Conservation (phyloP, 78 protist genomes). For the Dictyostelium firmibasis region DNA sequence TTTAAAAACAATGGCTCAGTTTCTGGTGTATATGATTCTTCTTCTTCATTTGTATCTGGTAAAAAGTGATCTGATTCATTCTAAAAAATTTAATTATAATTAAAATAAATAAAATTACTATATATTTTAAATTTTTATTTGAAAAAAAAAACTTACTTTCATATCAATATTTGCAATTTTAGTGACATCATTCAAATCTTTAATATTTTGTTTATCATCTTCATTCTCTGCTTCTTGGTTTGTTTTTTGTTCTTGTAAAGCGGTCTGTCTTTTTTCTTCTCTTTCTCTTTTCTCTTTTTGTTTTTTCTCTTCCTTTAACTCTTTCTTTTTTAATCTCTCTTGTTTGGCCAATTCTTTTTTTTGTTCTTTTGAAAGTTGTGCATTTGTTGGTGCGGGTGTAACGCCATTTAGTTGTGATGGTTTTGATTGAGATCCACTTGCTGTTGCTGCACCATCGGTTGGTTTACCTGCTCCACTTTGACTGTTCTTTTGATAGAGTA, state of each 20-base stretch:
- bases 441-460: not conserved
- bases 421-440: not conserved
- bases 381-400: not conserved
- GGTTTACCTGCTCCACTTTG: not conserved
- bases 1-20: constrained; percentile 67
- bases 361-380: not conserved
- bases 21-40: constrained; percentile 43
- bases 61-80: constrained; percentile 63
- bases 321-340: not conserved
- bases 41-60: constrained; percentile 49
- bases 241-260: not conserved
- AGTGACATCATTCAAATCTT: constrained; percentile 66
- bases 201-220: constrained; percentile 48
- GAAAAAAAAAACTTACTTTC: not conserved
- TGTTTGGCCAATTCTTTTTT: constrained; percentile 23
- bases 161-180: constrained; percentile 70
- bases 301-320: not conserved
- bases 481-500: not conserved
- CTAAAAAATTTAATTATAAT: not conserved
- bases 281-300: not conserved
- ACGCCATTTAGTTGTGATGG: not conserved
- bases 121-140: too few relatives aligned
- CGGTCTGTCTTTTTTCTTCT: constrained; percentile 9
- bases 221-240: constrained; percentile 6
- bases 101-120: not conserved